A percentile compares a stretch with the other conserved stretches of the same genome.
Conservation (phyloP, 2,329 filamentous ascomycete species). For the Macrophomina phaseolina region DNA sequence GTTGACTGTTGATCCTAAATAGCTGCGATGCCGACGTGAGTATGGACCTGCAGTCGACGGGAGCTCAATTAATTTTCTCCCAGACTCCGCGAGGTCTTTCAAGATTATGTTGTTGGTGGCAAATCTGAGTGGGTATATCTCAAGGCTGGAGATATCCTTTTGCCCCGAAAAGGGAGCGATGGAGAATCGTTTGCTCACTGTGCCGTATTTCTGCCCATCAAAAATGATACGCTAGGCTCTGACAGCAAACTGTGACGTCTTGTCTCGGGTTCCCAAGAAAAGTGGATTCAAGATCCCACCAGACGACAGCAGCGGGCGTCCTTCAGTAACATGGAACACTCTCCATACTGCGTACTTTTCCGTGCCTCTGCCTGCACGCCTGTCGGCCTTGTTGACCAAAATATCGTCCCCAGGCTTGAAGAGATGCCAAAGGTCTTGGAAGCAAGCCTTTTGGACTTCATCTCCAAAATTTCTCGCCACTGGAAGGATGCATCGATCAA, state of each 20-base stretch:
- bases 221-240: background rate
- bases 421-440: constrained; percentile 28
- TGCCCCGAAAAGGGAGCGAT: constrained; percentile 24
- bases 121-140: constrained; percentile 30
- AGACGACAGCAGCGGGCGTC: background rate
- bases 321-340: background rate
- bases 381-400: background rate
- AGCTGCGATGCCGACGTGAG: background rate
- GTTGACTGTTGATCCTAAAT: constrained; percentile 3
- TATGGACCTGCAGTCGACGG: no score
- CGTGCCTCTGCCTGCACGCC: background rate
- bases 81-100: background rate
- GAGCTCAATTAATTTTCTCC: background rate
- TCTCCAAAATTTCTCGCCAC: background rate
- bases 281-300: background rate
- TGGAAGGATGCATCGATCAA: background rate
- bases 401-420: constrained; percentile 28
- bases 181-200: background rate
- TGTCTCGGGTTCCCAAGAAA: no score
- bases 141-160: constrained; percentile 27
- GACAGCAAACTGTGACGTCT: background rate
- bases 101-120: background rate
- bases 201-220: background rate
- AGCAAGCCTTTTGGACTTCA: constrained; percentile 23
- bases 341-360: background rate